Base-by-base conservation (phyloP, 495 filamentous ascomycete genomes). In the Terfezia boudieri region DNA sequence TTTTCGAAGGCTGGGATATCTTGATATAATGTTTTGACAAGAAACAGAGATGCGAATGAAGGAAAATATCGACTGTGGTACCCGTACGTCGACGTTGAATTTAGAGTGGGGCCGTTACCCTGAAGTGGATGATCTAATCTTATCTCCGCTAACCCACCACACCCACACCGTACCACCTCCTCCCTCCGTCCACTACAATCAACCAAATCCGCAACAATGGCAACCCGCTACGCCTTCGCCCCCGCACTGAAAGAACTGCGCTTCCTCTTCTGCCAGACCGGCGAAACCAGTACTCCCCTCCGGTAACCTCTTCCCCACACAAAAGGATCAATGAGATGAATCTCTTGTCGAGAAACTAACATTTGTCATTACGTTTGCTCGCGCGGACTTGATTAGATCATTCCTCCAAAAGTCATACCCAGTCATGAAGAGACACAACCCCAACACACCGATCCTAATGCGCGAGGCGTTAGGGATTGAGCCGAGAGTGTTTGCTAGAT, bases 361-460 rank as follows among this genome's bases (percentile, higher is more conserved):
- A 52, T 50, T n/a, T 8, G 51, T n/a, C n/a, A 20, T 20, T 1
- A 20, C 20, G 20, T 20, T n/a, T n/a, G 20, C 54, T 55, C 8
- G 20, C 32, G 6, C n/a, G 16, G 41, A 43, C 50, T 38, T 41
- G 61, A 16, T 64, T n/a, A 98, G 90, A 68, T 77, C 82, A 11
- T 98, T 98, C 74, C 73, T 98, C 51, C 79, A 80, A 56, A 78
- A 83, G 67, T 84, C 88, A 54, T 98, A 98, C 70, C 92, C 90
- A 7, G 88, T 84, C 61, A 96, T 98, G 89, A 98, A 98, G 78
- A 92, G 93, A 76, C 81, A 90, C 74, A 96, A 98, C 71, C 90
- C 90, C 9, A 71, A 86, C 67, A 94, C 77, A 46, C 90, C 90
- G 51, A 96, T 98, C 69, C 71, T 98, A 74, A 76, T 98, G 52